Conservation (phyloP, 2,329 filamentous ascomycete genomes). For the Nothomitra cinnamomea region DNA sequence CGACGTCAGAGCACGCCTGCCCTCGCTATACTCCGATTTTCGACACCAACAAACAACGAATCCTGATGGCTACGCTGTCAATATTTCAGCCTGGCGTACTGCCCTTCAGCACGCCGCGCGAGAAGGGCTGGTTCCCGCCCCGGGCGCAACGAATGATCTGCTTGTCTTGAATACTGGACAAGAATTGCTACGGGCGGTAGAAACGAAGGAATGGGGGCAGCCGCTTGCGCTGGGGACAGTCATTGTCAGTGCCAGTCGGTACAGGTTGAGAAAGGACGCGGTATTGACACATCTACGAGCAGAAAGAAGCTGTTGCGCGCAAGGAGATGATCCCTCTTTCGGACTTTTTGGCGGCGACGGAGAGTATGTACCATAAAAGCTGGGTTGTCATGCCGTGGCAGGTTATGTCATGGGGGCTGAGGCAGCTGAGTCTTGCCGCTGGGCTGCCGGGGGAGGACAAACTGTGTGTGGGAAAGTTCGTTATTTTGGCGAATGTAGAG, state of each 20-base stretch:
- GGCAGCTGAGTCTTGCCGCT: conserved; percentile 46
- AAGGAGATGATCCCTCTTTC: conserved; percentile 53
- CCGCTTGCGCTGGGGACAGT: conserved; percentile 69
- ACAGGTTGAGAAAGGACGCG: not conserved
- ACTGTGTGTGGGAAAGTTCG: conserved; percentile 26
- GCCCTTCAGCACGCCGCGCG: conserved; percentile 53
- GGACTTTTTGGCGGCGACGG: conserved; percentile 46
- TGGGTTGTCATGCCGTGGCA: conserved; percentile 56
- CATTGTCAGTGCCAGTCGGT: conserved; percentile 28
- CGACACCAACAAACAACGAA: conserved; percentile 56
- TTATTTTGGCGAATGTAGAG: conserved; percentile 40
- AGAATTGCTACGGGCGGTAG: conserved; percentile 50
- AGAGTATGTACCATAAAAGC: conserved; percentile 54
- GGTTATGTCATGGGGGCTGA: conserved; percentile 58
- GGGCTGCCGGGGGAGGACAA: conserved; percentile 17
- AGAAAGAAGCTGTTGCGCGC: conserved; percentile 52
- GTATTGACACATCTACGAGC: not conserved
- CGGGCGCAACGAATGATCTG: conserved; percentile 25
- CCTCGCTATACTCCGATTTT: conserved; percentile 82
- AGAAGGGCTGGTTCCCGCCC: conserved; percentile 38
- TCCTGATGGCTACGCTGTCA: conserved; percentile 70
- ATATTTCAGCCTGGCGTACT: conserved; percentile 61
- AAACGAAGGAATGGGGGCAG: conserved; percentile 61
- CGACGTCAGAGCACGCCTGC: conserved; percentile 50
- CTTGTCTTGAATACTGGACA: conserved; percentile 38